These are phyloP conservation scores for Aspergillus tamarii DNA, from an alignment of 2,329 filamentous ascomycete genomes.

Conservation along the genomic window DNA sequence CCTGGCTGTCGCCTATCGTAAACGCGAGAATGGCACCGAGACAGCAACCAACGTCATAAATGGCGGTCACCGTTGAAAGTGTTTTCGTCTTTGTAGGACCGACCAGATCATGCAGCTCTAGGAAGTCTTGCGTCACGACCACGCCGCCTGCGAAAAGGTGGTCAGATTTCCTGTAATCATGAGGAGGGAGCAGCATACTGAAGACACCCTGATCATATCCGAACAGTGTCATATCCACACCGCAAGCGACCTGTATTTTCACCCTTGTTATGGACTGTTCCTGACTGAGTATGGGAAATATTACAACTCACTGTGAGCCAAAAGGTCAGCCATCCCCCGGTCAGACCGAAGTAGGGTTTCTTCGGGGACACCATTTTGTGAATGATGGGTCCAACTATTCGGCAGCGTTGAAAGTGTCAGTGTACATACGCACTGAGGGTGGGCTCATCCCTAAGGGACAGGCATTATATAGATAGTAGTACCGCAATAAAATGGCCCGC, in stretches of 20 bases:
- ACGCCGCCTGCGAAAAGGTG: background rate
- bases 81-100: background rate
- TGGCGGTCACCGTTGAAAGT: background rate
- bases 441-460: too few species aligned
- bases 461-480: too few species aligned
- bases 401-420: too few species aligned
- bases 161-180: too few species aligned
- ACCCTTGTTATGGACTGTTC: too few species aligned
- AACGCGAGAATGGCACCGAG: background rate
- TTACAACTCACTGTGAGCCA: constrained; percentile 51
- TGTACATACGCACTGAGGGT: too few species aligned
- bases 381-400: too few species aligned
- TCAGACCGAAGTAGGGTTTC: constrained; percentile 56
- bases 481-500: too few species aligned
- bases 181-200: background rate
- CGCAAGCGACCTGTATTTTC: background rate
- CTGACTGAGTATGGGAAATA: too few species aligned
- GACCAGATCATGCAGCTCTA: background rate
- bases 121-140: constrained; percentile 1
- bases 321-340: constrained; percentile 61
- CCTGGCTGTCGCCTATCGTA: background rate
- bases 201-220: constrained; percentile 8
- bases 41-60: background rate
- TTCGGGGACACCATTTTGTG: background rate
- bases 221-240: constrained; percentile 1